These are phyloP conservation scores for Liquidambar formosana DNA, from an alignment of 164 flowering plant genomes.

Conservation along the genomic window DNA sequence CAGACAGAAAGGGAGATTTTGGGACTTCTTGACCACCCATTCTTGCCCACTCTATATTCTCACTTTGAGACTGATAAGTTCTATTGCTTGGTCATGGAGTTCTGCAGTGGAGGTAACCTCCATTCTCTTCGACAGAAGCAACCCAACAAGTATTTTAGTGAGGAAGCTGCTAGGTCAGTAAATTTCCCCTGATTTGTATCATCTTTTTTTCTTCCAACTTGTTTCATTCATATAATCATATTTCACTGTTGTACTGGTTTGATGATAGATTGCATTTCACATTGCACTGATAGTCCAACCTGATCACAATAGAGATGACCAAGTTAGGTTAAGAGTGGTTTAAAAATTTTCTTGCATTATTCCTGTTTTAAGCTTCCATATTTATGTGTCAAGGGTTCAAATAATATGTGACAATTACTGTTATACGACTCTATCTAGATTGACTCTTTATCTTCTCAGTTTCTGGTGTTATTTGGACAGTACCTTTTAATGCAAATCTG, in stretches of 20 bases:
- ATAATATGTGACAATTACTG: no score
- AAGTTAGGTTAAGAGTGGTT: no score
- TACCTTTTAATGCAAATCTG: no score
- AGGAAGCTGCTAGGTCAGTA: slow-evolving; percentile 68
- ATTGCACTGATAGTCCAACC: no score
- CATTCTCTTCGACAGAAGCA: slow-evolving; percentile 80
- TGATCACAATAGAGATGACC: no score
- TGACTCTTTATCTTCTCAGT: no score
- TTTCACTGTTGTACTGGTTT: not conserved
- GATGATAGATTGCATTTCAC: no score
- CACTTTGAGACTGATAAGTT: slow-evolving; percentile 78
- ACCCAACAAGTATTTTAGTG: slow-evolving; percentile 66
- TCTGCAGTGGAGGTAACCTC: slow-evolving; percentile 83
- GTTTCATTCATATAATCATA: not conserved
- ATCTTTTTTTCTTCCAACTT: not conserved
- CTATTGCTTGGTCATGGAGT: slow-evolving; percentile 85
- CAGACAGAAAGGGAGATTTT: slow-evolving; percentile 81
- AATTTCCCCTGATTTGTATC: not conserved
- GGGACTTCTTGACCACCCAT: slow-evolving; percentile 76
- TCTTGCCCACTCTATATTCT: slow-evolving; percentile 73
- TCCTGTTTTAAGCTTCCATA: no score
- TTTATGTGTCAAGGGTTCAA: no score
- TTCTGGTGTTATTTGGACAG: no score
- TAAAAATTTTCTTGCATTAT: no score
- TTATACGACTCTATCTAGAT: no score